Conservation (phyloP, 75 land plant genomes). For the Picea sitchensis region DNA sequence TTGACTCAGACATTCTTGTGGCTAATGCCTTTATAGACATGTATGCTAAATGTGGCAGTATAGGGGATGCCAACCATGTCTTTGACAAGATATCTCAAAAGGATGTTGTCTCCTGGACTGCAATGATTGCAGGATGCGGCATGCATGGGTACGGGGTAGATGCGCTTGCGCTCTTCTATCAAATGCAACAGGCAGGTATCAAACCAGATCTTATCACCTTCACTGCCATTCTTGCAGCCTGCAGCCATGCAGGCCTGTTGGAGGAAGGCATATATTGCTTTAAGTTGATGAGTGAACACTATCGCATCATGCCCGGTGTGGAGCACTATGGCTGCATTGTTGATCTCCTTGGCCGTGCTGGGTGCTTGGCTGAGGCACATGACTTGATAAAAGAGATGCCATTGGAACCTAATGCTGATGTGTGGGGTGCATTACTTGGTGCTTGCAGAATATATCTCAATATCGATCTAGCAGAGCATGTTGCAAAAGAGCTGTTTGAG, state of each 20-base stretch:
- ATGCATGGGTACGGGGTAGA: conserved; percentile 12
- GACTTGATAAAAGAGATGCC: background rate
- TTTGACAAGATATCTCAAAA: conserved; percentile 22
- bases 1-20: conserved; percentile 7
- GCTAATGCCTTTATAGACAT: conserved; percentile 33
- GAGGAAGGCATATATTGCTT: background rate
- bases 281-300: background rate
- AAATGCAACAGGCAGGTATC: conserved; percentile 19
- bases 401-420: background rate
- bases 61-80: conserved; percentile 16
- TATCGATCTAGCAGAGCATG: background rate
- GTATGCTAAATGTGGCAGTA: conserved; percentile 37
- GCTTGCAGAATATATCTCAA: background rate
- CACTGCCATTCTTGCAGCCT: background rate
- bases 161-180: conserved; percentile 22
- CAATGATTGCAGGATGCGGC: conserved; percentile 34
- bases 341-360: conserved; percentile 1
- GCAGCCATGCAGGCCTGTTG: background rate
- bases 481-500: background rate
- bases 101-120: conserved; percentile 51
- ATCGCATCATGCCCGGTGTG: background rate
- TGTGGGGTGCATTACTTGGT: background rate
- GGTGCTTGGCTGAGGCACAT: background rate
- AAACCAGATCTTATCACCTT: background rate
- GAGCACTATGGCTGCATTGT: conserved; percentile 1